These are phyloP conservation scores for Fraxinus sp. DNA, from an alignment of 305 asterid species.

Conservation along the genomic window DNA sequence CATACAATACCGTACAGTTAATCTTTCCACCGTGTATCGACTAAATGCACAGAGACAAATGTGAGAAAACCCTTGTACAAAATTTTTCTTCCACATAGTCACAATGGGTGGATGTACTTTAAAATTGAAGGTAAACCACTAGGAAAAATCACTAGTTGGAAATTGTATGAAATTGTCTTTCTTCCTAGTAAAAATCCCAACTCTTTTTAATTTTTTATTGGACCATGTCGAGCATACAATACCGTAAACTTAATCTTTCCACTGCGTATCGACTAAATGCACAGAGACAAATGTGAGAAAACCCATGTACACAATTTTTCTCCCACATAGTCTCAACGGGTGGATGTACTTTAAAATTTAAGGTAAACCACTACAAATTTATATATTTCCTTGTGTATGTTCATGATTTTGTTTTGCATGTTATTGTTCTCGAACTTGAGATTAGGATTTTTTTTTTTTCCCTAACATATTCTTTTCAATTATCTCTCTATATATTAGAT, in stretches of 20 bases:
- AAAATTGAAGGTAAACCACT: too few relatives aligned
- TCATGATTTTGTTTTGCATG: neutral
- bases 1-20: too few relatives aligned
- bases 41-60: too few relatives aligned
- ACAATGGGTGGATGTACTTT: too few relatives aligned
- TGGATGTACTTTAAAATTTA: too few relatives aligned
- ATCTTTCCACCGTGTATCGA: too few relatives aligned
- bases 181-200: neutral
- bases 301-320: neutral
- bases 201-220: neutral
- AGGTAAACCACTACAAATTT: neutral
- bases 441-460: neutral
- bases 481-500: neutral
- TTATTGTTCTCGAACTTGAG: too few relatives aligned
- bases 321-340: neutral
- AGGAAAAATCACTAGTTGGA: neutral
- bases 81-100: too few relatives aligned
- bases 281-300: neutral
- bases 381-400: neutral
- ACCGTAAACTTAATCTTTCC: too few relatives aligned
- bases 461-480: neutral
- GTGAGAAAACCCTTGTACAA: too few relatives aligned
- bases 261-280: too few relatives aligned
- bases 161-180: neutral
- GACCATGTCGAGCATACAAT: too few relatives aligned